Evolutionary conservation across 208 protist genomes (phyloP).

Genomic region (Strigomonas galati): DNA sequence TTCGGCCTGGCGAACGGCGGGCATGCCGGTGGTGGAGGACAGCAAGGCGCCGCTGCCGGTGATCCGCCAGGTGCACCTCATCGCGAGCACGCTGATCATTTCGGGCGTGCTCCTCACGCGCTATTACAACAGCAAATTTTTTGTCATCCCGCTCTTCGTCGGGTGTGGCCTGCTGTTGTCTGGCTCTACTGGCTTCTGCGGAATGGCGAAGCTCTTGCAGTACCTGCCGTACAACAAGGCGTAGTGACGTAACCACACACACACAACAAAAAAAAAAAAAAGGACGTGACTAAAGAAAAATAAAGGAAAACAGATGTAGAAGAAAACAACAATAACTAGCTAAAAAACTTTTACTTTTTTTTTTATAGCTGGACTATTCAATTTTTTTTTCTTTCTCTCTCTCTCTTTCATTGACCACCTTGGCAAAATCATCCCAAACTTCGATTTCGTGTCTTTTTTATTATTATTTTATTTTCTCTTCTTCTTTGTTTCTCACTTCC

Average conservation of each 20-base stretch:
- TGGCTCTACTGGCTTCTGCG: slow-evolving; percentile 42
- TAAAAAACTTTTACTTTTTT: too few relatives aligned
- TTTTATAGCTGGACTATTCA: not conserved
- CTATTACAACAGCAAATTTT: slow-evolving; percentile 32
- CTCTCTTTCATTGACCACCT: not conserved
- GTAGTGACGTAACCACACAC: not conserved
- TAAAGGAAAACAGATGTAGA: too few relatives aligned
- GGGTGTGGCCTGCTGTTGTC: slow-evolving; percentile 38
- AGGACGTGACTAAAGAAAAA: too few relatives aligned
- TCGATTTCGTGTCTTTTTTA: not conserved
- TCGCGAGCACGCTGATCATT: slow-evolving; percentile 41
- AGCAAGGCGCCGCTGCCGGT: slow-evolving; percentile 37
- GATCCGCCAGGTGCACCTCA: slow-evolving; percentile 51
- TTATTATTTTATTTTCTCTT: too few relatives aligned
- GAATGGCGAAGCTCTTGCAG: slow-evolving; percentile 37
- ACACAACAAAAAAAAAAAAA: slow-evolving; percentile 5
- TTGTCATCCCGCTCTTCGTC: slow-evolving; percentile 33
- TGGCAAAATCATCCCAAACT: not conserved
- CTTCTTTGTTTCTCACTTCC: too few relatives aligned
- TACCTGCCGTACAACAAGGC: slow-evolving; percentile 38
- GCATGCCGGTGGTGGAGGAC: slow-evolving; percentile 32
- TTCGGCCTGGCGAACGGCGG: slow-evolving; percentile 28
- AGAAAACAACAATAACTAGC: too few relatives aligned
- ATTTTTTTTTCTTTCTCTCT: not conserved
- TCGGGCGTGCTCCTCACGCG: slow-evolving; percentile 23